Base-by-base conservation (phyloP, 1,284 basidiomycete species). In the Apiotrichum mycotoxinovorans region DNA sequence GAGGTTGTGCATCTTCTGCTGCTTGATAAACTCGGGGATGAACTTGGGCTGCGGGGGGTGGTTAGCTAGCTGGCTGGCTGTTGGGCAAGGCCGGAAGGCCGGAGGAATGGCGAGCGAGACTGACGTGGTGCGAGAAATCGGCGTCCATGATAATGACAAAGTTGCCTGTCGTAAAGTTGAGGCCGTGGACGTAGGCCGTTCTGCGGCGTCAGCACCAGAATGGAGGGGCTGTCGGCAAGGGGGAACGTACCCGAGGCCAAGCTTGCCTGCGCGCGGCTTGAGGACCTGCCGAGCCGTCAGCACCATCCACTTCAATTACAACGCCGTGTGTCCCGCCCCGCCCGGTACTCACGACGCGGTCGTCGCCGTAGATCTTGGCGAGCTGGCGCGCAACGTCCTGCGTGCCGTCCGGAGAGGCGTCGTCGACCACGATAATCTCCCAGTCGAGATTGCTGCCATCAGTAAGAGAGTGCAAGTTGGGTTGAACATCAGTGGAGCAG, bases 121-220 rank as follows among this genome's bases (percentile, higher is more conserved):
- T 52, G 76, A 91, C 91, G 70, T 95, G 91, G 73, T 95, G 91
- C 14, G 90, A 93, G 75, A 95, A 94, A 78, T 95, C 91, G 51
- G 91, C 91, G 70, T 95, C 91, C 91, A 95, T 95, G 75, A 95
- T 94, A 70, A 94, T 89, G 35, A 93, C 89, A 78, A 92, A 95
- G 75, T 90, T 89, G n/a, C 91, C 91, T 0, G 87, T 86, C 69
- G 87, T 88, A 72, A 87, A 90, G 67, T 89, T 86, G 52, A 95
- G 80, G 14, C 91, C 91, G 72, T 95, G 88, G 51, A 94, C 89
- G 73, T 95, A 95, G 22, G 91, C 91, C 17, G 91, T 93, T 52
- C 46, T 48, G 46, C 10, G 8, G 1, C n/a, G n/a, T 48, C 12
- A 48, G 46, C 20, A 9, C 1, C 22, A 14, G 7, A 25, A 25